A percentile compares a stretch with the other conserved stretches of the same genome.
Evolutionary conservation across 2,329 filamentous ascomycete species (phyloP).

Genomic region (Claviceps pusilla): DNA sequence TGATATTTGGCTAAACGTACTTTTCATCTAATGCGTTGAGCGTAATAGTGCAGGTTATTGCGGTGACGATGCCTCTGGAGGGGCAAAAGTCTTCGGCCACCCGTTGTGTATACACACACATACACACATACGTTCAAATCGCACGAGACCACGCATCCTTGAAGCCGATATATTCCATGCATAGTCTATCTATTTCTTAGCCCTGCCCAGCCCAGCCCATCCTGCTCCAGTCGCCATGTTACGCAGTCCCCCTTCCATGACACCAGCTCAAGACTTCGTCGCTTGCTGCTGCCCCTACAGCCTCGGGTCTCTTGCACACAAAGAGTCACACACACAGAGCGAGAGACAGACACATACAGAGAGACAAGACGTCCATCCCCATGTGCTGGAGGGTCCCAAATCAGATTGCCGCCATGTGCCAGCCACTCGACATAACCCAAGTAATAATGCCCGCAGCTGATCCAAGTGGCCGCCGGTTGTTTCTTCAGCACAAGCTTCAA

Average conservation of each 20-base stretch:
- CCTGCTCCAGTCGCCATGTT: not conserved
- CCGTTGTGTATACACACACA: no score
- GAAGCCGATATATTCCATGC: constrained; percentile 1
- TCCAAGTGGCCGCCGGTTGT: not conserved
- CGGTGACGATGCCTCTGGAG: no score
- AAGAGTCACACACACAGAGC: not conserved
- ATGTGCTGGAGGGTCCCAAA: not conserved
- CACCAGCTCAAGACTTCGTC: not conserved
- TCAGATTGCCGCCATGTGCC: not conserved
- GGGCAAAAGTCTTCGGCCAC: no score
- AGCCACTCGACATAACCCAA: not conserved
- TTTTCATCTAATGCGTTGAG: no score
- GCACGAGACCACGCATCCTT: no score
- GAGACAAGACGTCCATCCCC: not conserved
- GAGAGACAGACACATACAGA: no score
- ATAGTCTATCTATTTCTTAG: constrained; percentile 11
- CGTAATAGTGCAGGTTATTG: no score
- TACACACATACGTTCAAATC: no score
- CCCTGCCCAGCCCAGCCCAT: not conserved
- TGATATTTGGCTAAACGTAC: no score
- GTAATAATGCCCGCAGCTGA: not conserved
- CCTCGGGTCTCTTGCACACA: not conserved
- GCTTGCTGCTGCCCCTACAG: not conserved
- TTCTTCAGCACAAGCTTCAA: not conserved
- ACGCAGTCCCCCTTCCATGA: not conserved